Conservation (phyloP, 106 monocot species). For the Posidonia australis region DNA sequence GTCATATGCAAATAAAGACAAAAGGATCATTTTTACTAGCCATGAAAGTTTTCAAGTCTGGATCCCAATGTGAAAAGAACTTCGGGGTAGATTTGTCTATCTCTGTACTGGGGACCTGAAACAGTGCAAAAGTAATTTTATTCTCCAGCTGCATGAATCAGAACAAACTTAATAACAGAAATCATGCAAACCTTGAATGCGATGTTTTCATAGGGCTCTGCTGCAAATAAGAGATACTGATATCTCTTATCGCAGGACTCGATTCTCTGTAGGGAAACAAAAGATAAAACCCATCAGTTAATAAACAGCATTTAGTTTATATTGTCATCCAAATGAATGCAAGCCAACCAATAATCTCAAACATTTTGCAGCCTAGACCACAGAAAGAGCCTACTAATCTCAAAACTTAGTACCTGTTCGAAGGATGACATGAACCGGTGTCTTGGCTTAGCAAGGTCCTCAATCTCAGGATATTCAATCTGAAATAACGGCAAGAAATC, state of each 20-base stretch:
- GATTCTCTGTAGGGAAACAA: constrained; percentile 47
- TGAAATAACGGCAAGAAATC: constrained; percentile 15
- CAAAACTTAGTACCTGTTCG: constrained; percentile 56
- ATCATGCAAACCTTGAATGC: constrained; percentile 56
- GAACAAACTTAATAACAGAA: not conserved
- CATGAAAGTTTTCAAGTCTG: constrained; percentile 89
- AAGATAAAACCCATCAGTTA: not conserved
- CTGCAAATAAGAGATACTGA: constrained; percentile 90
- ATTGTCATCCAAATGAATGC: not conserved
- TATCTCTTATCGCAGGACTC: constrained; percentile 83
- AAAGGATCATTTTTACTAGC: constrained; percentile 19
- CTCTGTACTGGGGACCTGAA: constrained; percentile 90
- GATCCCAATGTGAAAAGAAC: constrained; percentile 98
- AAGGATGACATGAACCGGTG: constrained; percentile 97
- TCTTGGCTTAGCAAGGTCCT: constrained; percentile 76
- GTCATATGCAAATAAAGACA: not conserved
- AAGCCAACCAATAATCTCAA: no score
- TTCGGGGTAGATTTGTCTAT: constrained; percentile 87
- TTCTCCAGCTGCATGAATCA: not conserved
- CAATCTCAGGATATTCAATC: constrained; percentile 97
- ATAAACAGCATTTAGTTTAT: not conserved
- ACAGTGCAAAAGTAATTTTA: constrained; percentile 1
- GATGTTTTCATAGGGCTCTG: constrained; percentile 90
- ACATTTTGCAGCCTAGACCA: no score
- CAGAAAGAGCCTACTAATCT: not conserved